Percentiles rank a stretch among this genome's conserved stretches.
Evolutionary conservation across 371 early-diverging fungal species (phyloP).

Genomic region (Nematocida sp.): DNA sequence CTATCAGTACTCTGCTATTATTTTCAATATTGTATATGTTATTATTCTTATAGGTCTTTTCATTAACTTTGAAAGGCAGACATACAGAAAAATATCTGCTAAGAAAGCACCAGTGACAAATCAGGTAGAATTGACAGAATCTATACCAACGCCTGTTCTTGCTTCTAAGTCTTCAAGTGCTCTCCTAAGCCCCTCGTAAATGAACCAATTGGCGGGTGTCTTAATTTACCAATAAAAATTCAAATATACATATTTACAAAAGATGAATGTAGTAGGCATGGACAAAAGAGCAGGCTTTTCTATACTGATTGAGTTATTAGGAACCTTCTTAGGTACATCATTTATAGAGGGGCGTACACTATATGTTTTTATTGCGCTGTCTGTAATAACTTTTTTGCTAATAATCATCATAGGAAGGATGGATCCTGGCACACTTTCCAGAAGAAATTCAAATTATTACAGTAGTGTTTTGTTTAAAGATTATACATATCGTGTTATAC

Average conservation of each 20-base stretch:
- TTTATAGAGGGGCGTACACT: neutral
- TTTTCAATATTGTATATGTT: constrained; percentile 58
- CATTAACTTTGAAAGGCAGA: constrained; percentile 51
- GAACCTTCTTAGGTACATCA: neutral
- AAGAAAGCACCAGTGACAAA: neutral
- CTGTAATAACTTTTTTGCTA: neutral
- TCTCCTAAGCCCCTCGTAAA: constrained; percentile 12
- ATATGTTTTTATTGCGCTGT: neutral
- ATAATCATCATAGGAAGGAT: constrained; percentile 1
- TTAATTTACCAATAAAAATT: constrained; percentile 32
- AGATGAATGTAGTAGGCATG: neutral
- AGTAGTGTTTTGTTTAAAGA: neutral
- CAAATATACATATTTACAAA: constrained; percentile 32
- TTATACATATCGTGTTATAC: neutral
- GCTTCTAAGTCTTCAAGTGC: neutral
- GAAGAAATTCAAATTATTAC: constrained; percentile 22
- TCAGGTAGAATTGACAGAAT: neutral
- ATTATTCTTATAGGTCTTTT: constrained; percentile 55
- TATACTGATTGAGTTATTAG: neutral
- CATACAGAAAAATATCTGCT: constrained; percentile 33
- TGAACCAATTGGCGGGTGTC: neutral
- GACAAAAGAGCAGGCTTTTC: neutral
- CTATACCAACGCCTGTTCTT: neutral
- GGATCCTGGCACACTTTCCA: constrained; percentile 42
- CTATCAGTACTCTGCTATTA: constrained; percentile 51